These are phyloP conservation scores for Trametes meyenii DNA, from an alignment of 768 basidiomycete species.

Conservation along the genomic window DNA sequence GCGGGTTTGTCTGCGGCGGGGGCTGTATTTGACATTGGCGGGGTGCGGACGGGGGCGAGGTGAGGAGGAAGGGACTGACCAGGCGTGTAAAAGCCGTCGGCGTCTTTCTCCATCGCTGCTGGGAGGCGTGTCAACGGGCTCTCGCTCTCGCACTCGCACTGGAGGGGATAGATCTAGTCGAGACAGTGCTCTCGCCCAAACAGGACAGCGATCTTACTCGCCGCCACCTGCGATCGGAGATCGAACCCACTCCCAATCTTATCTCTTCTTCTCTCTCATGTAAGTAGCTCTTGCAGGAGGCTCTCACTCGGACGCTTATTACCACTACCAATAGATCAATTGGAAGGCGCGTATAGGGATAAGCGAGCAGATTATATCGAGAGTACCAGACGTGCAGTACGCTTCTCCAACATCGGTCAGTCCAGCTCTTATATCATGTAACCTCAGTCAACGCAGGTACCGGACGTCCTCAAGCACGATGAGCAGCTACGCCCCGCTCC, in stretches of 20 bases:
- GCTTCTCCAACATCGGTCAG: too few relatives aligned
- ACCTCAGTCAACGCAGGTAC: too few relatives aligned
- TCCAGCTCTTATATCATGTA: too few relatives aligned
- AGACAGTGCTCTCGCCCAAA: neutral
- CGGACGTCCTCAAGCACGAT: too few relatives aligned
- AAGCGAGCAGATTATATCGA: too few relatives aligned
- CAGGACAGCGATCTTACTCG: neutral
- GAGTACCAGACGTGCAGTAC: too few relatives aligned
- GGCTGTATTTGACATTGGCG: conserved; percentile 12
- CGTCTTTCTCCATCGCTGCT: conserved; percentile 67
- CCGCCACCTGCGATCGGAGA: conserved; percentile 23
- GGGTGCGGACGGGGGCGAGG: neutral
- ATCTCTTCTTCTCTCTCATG: conserved; percentile 11
- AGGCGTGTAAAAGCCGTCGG: conserved; percentile 77
- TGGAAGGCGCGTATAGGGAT: too few relatives aligned
- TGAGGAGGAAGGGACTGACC: conserved; percentile 19
- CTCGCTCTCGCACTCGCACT: too few relatives aligned
- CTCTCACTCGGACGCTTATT: too few relatives aligned
- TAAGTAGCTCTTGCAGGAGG: neutral
- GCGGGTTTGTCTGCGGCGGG: conserved; percentile 10
- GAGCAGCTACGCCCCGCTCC: conserved; percentile 16
- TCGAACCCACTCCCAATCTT: conserved; percentile 21
- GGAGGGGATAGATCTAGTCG: neutral
- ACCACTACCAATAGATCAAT: too few relatives aligned
- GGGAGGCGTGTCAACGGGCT: neutral